Evolutionary conservation across 306 rosid species (phyloP).

Genomic region (Arachis hypogaea): DNA sequence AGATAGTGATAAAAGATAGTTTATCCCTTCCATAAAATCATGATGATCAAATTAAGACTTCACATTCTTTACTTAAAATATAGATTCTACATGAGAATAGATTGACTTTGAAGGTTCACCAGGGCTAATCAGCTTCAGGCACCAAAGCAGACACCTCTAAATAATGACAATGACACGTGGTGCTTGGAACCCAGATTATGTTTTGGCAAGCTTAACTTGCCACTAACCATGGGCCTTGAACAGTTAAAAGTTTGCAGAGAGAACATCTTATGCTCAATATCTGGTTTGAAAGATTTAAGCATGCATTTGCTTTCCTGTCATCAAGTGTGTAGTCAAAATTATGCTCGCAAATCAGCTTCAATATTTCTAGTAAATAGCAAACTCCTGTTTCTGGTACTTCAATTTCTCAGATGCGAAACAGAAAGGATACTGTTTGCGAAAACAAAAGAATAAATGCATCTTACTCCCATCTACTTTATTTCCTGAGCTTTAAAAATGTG

Average conservation of each 20-base stretch:
- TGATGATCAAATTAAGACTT: constrained; percentile 4
- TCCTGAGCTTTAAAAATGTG: too few species aligned
- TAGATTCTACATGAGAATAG: constrained; percentile 35
- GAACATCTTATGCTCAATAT: constrained; percentile 61
- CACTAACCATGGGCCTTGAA: constrained; percentile 61
- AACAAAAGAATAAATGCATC: too few species aligned
- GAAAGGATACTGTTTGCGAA: background rate
- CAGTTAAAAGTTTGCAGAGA: constrained; percentile 55
- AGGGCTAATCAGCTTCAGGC: constrained; percentile 60
- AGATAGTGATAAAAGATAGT: background rate
- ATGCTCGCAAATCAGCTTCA: constrained; percentile 52
- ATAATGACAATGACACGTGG: constrained; percentile 44
- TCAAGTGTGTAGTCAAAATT: constrained; percentile 60
- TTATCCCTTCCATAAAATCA: constrained; percentile 10
- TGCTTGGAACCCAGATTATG: constrained; percentile 47
- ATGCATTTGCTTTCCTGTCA: constrained; percentile 85
- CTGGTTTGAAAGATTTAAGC: constrained; percentile 71
- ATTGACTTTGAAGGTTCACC: constrained; percentile 63
- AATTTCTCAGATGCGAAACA: constrained; percentile 18
- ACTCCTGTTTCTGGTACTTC: constrained; percentile 18
- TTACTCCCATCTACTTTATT: too few species aligned
- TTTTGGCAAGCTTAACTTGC: constrained; percentile 56
- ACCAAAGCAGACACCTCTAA: constrained; percentile 56
- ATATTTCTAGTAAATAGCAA: constrained; percentile 32
- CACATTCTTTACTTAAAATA: constrained; percentile 29